Base-by-base conservation (phyloP, 2,329 filamentous ascomycete genomes). In the Thelonectria discophora region DNA sequence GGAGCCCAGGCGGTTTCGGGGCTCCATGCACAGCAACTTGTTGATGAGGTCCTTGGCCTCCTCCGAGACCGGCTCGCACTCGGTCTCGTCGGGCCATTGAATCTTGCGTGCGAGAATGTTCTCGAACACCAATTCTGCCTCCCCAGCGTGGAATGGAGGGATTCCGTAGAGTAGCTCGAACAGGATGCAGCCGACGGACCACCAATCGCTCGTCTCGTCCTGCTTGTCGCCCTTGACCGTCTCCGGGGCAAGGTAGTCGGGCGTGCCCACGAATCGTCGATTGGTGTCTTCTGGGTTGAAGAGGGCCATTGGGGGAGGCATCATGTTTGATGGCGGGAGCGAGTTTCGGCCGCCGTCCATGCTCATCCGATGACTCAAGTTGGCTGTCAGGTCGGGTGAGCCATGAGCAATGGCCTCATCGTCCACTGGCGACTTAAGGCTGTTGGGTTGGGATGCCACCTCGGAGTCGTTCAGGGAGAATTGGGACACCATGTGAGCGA, bases 181-280 rank as follows among this genome's bases (percentile, higher is more conserved):
- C 77, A 98, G 81, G 69, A 99, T 98, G 76, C 96, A 99, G 1
- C 95, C 95, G n/a, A 99, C 85, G 20, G 95, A 98, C 95, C 95
- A 99, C 95, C 95, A 99, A 87, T 99, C 95, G 74, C 95, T 98
- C 68, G 94, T 95, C 76, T 98, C 94, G 73, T 99, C 95, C 76
- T 99, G 95, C 2, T 94, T 93, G 67, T 93, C 89, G 51, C 96
- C 95, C 67, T 93, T 94, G 73, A 99, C 97, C 0, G 96, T 99
- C 75, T 99, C 96, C 0, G 95, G 95, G 0, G 95, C 95, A 13
- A 99, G 85, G 74, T 99, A 99, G 76, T 99, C 95, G 0, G 95
- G 95, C 0, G 95, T 99, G 32, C 95, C 95, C 9, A 99, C 95
- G 71, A 99, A 99, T 40, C 93, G 89, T 55, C 95, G 88, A 73